Percentiles rank a stretch among this genome's conserved stretches.
These are phyloP conservation scores for Codiaeum variegatum DNA, from an alignment of 441 rosid genomes.

Conservation along the genomic window DNA sequence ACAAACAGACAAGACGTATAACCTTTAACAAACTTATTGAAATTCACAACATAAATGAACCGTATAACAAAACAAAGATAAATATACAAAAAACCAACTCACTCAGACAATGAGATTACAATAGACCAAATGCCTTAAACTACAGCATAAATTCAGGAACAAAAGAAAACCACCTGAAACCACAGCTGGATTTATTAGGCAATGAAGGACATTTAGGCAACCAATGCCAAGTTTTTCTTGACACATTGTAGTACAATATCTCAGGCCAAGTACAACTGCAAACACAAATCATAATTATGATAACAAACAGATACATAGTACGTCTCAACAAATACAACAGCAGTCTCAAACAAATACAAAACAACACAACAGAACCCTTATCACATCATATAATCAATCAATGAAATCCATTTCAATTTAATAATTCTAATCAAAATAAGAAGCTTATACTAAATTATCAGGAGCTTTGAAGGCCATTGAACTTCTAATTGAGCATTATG, in stretches of 20 bases:
- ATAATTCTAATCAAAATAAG: no score
- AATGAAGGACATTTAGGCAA: slow-evolving; percentile 72
- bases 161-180: slow-evolving; percentile 86
- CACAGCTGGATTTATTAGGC: slow-evolving; percentile 89
- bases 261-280: slow-evolving; percentile 96
- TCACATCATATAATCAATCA: no score
- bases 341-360: no score
- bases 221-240: slow-evolving; percentile 86
- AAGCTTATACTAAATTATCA: slow-evolving; percentile 23
- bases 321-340: no score
- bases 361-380: no score
- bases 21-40: no score
- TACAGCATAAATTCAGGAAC: slow-evolving; percentile 57
- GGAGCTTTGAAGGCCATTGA: slow-evolving; percentile 21
- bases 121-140: slow-evolving; percentile 31
- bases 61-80: background rate
- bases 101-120: background rate
- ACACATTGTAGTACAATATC: slow-evolving; percentile 64
- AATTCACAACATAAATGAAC: background rate
- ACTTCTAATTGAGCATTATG: slow-evolving; percentile 8
- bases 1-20: no score
- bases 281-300: slow-evolving; percentile 73
- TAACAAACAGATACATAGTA: slow-evolving; percentile 80
- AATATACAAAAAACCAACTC: background rate
- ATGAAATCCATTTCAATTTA: no score